A percentile compares a stretch with the other conserved stretches of the same genome.
These are phyloP conservation scores for Halophytophthora polymorphica DNA, from an alignment of 352 stramenopile species.

Conservation along the genomic window DNA sequence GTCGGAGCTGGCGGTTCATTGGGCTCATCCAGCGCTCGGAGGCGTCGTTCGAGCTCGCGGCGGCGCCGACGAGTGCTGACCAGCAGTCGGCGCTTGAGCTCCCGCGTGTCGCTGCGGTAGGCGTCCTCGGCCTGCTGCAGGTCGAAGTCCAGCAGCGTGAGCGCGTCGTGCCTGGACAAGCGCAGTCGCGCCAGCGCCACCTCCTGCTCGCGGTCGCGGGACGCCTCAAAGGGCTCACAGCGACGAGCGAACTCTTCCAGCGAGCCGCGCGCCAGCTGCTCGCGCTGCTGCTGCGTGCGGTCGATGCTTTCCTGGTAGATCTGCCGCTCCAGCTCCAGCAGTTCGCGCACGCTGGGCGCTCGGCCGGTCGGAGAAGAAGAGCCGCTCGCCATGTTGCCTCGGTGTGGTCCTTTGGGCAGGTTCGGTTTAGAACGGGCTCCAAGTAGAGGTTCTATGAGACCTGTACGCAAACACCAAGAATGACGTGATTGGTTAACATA, in stretches of 20 bases:
- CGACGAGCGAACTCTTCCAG: constrained; percentile 62
- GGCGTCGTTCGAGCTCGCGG: constrained; percentile 18
- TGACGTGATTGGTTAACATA: no score
- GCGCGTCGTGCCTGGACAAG: constrained; percentile 51
- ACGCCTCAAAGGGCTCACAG: constrained; percentile 57
- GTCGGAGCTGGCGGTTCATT: constrained; percentile 1
- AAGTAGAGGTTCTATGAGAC: no score
- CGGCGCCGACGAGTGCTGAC: constrained; percentile 12
- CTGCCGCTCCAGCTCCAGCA: constrained; percentile 78
- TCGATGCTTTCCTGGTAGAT: constrained; percentile 86
- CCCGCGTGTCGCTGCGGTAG: constrained; percentile 15
- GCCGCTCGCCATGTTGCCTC: no score
- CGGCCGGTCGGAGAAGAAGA: neutral
- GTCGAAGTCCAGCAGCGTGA: constrained; percentile 70
- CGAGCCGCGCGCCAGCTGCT: constrained; percentile 37
- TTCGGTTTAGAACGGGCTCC: no score
- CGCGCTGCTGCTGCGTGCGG: constrained; percentile 43
- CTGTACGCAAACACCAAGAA: no score
- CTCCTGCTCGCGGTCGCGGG: constrained; percentile 43
- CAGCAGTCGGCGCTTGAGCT: constrained; percentile 30
- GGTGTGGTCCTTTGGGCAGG: no score
- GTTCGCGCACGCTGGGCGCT: constrained; percentile 57
- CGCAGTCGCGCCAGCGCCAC: constrained; percentile 48
- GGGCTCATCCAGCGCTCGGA: neutral
- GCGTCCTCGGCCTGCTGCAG: constrained; percentile 70